Base-by-base conservation (phyloP, 495 filamentous ascomycete genomes). In the Xylaria venustula region DNA sequence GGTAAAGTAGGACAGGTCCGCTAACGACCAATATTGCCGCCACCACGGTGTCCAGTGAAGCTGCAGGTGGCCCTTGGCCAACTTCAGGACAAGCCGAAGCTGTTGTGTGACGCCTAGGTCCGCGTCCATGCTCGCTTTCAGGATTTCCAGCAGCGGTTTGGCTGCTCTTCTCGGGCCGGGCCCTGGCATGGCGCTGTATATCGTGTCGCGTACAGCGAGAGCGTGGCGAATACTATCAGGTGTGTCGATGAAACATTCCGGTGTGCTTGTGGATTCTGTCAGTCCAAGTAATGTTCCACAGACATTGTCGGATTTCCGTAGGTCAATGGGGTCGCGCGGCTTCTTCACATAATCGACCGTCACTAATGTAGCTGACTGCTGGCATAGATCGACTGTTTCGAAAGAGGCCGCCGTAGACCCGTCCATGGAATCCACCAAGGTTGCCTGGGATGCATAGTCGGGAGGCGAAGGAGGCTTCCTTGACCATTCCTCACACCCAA, bases 31-130 rank as follows among this genome's bases (percentile, higher is more conserved):
- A 20, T 42, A 42, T 3, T 25, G 51, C 11, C 25, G 51, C 34
- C 32, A 42, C 51, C 51, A 54, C 4, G 51, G 51, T 9, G 51
- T 54, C 51, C 20, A 54, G 20, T 54, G 51, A n/a, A 54, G 23
- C 34, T 54, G 51, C 6, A 54, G 51, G 25, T 26, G 20, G 14
- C 51, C 51, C 20, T 54, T 54, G 11, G 25, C 51, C n/a, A 54
- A 20, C 34, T 41, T 9, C 22, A 54, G 20, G 9, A 42, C 51
- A 12, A 54, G 51, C 19, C 51, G 51, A 28, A 54, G 51, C 51
- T 54, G 51, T 30, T 54, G 34, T 3, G 51, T 40, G 32, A 54
- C 51, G 34, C 34, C 12, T 17, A 54, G 28, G 17, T 50, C 47
- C 7, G 47, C 47, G 17, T 50, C 47, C 20, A 34, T 15, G 15